Conservation (phyloP, 139 green algal species). For the Limnomonas spitsbergensis region DNA sequence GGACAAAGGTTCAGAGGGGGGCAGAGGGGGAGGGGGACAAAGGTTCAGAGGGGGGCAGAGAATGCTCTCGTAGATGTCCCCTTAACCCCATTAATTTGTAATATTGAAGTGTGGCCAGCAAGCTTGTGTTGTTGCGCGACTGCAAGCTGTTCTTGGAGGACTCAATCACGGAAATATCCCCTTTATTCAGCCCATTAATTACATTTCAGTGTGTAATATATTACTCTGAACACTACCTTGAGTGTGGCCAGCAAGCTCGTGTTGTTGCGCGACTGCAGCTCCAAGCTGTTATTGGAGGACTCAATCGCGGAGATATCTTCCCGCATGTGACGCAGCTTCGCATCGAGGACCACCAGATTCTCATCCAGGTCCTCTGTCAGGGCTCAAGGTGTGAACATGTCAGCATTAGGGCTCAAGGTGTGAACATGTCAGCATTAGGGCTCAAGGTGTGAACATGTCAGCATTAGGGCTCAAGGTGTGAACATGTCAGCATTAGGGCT, state of each 20-base stretch:
- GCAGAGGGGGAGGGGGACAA: too few species aligned
- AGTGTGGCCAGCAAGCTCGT: conserved; percentile 31
- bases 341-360: conserved; percentile 57
- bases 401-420: too few species aligned
- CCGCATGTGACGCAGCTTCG: conserved; percentile 62
- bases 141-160: conserved; percentile 50
- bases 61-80: too few species aligned
- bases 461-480: too few species aligned
- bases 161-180: conserved; percentile 65
- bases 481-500: too few species aligned
- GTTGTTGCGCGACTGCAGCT: conserved; percentile 50
- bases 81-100: not conserved
- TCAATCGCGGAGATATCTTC: conserved; percentile 65
- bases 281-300: conserved; percentile 51
- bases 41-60: too few species aligned
- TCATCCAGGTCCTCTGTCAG: conserved; percentile 51
- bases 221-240: conserved; percentile 14
- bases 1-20: too few species aligned
- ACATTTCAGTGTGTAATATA: too few species aligned
- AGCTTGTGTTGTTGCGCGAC: conserved; percentile 41
- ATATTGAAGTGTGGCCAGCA: conserved; percentile 34
- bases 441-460: too few species aligned
- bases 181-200: too few species aligned
- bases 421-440: too few species aligned
- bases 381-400: too few species aligned